Evolutionary conservation across 2,329 filamentous ascomycete genomes (phyloP).

Genomic region (Aspergillus sp.): DNA sequence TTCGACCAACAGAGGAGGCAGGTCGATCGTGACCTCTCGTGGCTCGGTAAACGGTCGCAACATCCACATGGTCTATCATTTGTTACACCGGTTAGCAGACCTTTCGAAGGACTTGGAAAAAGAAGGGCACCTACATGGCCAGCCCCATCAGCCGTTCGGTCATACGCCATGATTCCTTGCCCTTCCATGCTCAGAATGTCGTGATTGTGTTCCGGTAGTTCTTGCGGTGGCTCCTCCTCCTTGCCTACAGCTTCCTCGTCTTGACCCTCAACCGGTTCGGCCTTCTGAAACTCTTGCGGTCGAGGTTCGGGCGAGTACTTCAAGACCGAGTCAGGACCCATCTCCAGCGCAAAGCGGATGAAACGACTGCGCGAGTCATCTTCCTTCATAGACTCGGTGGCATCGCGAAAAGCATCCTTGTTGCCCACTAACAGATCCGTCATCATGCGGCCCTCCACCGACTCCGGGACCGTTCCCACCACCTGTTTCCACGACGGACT

Average conservation of each 20-base stretch:
- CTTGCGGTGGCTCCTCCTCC: slow-evolving; percentile 36
- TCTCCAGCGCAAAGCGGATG: slow-evolving; percentile 71
- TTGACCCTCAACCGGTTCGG: slow-evolving; percentile 3
- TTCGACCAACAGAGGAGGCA: slow-evolving; percentile 84
- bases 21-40: slow-evolving; percentile 91
- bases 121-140: slow-evolving; percentile 68
- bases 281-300: slow-evolving; percentile 17
- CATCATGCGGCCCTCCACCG: slow-evolving; percentile 73
- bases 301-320: slow-evolving; percentile 41
- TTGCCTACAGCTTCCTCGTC: slow-evolving; percentile 24
- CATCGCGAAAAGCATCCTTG: slow-evolving; percentile 74
- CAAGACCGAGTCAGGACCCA: slow-evolving; percentile 68
- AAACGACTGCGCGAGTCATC: slow-evolving; percentile 93
- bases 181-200: slow-evolving; percentile 78
- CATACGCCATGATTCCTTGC: slow-evolving; percentile 98
- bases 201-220: slow-evolving; percentile 43
- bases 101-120: not conserved
- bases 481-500: slow-evolving; percentile 95
- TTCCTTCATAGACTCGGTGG: slow-evolving; percentile 82
- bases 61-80: slow-evolving; percentile 95
- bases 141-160: slow-evolving; percentile 78
- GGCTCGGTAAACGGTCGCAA: slow-evolving; percentile 85
- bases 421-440: slow-evolving; percentile 79
- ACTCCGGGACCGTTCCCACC: slow-evolving; percentile 72
- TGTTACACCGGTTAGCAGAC: slow-evolving; percentile 23